Conservation (phyloP, 2,329 filamentous ascomycete species). For the Cladosporium phlei region DNA sequence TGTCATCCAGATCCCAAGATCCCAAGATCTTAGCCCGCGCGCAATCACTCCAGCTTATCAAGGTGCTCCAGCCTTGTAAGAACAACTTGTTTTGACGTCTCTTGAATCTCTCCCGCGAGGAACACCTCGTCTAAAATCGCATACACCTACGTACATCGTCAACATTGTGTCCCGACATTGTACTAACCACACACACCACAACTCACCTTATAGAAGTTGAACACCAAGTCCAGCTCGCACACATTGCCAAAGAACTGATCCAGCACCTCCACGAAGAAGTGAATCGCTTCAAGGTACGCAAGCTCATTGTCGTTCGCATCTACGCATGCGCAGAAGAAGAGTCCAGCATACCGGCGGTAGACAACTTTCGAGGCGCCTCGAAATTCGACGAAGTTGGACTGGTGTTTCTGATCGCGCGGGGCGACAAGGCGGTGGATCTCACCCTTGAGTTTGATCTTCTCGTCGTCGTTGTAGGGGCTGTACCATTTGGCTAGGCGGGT, state of each 20-base stretch:
- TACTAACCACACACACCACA: not conserved
- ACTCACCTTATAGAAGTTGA: slow-evolving; percentile 65
- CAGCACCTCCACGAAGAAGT: slow-evolving; percentile 98
- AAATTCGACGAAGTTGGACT: slow-evolving; percentile 98
- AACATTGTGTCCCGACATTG: slow-evolving; percentile 1
- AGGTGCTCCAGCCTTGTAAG: slow-evolving; percentile 89
- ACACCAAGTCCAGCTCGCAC: slow-evolving; percentile 87
- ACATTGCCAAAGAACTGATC: slow-evolving; percentile 99
- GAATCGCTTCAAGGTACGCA: slow-evolving; percentile 92
- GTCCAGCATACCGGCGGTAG: slow-evolving; percentile 91
- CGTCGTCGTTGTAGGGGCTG: slow-evolving; percentile 94
- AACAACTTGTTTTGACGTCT: slow-evolving; percentile 97
- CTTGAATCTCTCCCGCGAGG: slow-evolving; percentile 93
- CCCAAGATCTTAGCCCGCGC: too few species aligned
- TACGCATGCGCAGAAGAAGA: slow-evolving; percentile 99
- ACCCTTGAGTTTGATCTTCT: slow-evolving; percentile 98
- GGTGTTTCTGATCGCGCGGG: slow-evolving; percentile 97
- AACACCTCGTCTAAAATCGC: slow-evolving; percentile 98
- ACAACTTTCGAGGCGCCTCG: slow-evolving; percentile 87
- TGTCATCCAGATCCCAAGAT: too few species aligned
- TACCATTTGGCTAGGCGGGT: slow-evolving; percentile 99
- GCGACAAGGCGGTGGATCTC: slow-evolving; percentile 98
- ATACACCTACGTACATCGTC: slow-evolving; percentile 61
- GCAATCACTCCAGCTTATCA: slow-evolving; percentile 80
- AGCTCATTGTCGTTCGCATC: slow-evolving; percentile 99